Base-by-base conservation (phyloP, 1,139 yeast genomes). In the Yarrowia galli region DNA sequence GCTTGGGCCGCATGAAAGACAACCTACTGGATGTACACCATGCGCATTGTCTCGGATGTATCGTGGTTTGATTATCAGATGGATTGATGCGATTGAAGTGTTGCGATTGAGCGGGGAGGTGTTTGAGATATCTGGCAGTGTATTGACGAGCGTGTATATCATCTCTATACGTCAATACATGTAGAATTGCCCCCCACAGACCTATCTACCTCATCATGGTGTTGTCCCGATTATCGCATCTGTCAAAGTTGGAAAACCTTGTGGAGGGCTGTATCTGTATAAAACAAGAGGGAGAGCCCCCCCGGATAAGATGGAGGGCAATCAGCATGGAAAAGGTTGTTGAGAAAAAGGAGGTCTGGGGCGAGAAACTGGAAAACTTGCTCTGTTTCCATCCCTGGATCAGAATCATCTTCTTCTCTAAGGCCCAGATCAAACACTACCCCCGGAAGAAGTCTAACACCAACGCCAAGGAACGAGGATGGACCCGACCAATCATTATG, bases 401-500 rank as follows among this genome's bases (percentile, higher is more conserved):
- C 45, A 15, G 43, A 16, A 9, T 22, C 43, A 20, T 53, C 35
- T 54, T 54, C 36, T 54, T 54, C 18, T 23, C 46, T 16, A 54
- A 54, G 23, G 61, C 61, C 35, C 46, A 54, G 22, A 54, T 54
- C 61, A 54, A 54, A 15, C 46, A 40, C 23, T 54, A 54, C 36
- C 61, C 61, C 15, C 25, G 15, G 1, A 54, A 54, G 13, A 7
- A 18, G 13, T n/a, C 13, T 7, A 54, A 40, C 46, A 54, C 61
- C 48, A 54, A 54, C 28, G 61, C 61, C 61, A 54, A 54, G 36
- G 61, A 54, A 13, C 46, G 61, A 40, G 61, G 61, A 8, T 54
- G 61, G 61, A 54, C 61, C 8, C 5, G 22, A 3, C 28, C 46
- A 1, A 54, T 22, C 7, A 54, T 54, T 25, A n/a, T 54, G 18